Evolutionary conservation across 2,329 filamentous ascomycete species (phyloP), one percentile per base, ranked within the genome.

Genomic region (Fusarium virguliforme): DNA sequence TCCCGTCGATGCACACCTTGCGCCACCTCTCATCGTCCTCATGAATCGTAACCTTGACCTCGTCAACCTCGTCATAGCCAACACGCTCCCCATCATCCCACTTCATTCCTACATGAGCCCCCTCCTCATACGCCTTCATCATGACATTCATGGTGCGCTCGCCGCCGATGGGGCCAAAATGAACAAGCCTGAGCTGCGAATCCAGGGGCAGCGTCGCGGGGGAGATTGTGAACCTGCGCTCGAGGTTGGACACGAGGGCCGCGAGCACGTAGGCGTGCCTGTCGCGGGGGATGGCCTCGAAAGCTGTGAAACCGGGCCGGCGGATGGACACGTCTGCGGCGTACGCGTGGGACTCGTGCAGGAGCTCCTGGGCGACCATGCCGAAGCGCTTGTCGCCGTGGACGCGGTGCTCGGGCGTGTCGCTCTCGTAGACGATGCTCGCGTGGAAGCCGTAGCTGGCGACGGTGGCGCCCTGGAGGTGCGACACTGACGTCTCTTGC

Each of bases 391-490:
- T 89, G 34, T 86, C 85, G 12, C 95, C 95, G 76, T 92, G 91
- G 72, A 89, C 88, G 68, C 95, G 91, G 80, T 95, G 95, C 71
- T 90, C 91, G 0, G 88, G 84, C 0, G 95, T 97, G 80, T 98
- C 95, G 80, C 93, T 96, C 82, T 98, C 94, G 74, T 93, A 94
- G 24, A 98, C 94, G 4, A 98, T 86, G 43, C 91, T 90, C 32
- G 95, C 93, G 77, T 98, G 95, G 76, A 98, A 90, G 22, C 93
- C 95, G 87, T 97, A 97, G 79, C 92, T 96, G 48, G 91, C 91
- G 2, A 98, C 95, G 24, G 98, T 94, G 26, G 92, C 92, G 28
- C 94, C 95, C 75, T 92, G 88, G 26, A 92, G 83, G 50, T 81
- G 78, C 0, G 78, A 75, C 5, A 85, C 80, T 1, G 71, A 63